Evolutionary conservation across 306 rosid genomes (phyloP).

Genomic region (Sicyos edulis): DNA sequence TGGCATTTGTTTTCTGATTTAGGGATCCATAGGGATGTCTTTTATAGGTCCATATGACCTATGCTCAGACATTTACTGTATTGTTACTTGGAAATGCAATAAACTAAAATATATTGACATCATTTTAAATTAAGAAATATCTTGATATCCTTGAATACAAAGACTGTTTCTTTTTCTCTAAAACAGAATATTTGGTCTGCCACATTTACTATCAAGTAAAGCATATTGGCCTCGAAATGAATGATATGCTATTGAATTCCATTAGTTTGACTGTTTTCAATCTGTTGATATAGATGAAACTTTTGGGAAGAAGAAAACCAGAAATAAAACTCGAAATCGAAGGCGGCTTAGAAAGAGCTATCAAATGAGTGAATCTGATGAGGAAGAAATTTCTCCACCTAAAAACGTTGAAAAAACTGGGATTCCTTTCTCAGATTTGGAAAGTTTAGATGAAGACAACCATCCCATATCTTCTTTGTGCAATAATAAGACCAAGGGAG

Average conservation of each 20-base stretch:
- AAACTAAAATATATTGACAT: too few relatives aligned
- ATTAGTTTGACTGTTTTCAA: conserved; percentile 17
- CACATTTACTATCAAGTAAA: not conserved
- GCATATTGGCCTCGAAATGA: not conserved
- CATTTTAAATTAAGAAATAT: too few relatives aligned
- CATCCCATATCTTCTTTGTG: conserved; percentile 43
- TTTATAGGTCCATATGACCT: not conserved
- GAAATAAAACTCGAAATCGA: conserved; percentile 22
- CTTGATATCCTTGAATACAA: not conserved
- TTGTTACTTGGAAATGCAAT: not conserved
- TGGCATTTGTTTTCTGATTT: not conserved
- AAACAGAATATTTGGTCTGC: not conserved
- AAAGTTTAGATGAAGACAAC: conserved; percentile 37
- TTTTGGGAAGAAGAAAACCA: conserved; percentile 29
- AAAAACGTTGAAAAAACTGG: conserved; percentile 19
- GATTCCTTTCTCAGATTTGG: conserved; percentile 24
- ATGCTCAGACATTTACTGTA: not conserved
- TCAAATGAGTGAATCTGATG: conserved; percentile 48
- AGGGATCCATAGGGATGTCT: not conserved
- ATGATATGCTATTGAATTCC: not conserved
- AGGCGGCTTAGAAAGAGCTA: conserved; percentile 52
- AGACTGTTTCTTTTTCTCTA: not conserved
- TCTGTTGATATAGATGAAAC: conserved; percentile 35
- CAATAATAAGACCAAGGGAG: conserved; percentile 31
- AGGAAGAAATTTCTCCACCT: conserved; percentile 30